These are phyloP conservation scores for Coniochaeta prunicola DNA, from an alignment of 2,329 filamentous ascomycete genomes.

Conservation along the genomic window DNA sequence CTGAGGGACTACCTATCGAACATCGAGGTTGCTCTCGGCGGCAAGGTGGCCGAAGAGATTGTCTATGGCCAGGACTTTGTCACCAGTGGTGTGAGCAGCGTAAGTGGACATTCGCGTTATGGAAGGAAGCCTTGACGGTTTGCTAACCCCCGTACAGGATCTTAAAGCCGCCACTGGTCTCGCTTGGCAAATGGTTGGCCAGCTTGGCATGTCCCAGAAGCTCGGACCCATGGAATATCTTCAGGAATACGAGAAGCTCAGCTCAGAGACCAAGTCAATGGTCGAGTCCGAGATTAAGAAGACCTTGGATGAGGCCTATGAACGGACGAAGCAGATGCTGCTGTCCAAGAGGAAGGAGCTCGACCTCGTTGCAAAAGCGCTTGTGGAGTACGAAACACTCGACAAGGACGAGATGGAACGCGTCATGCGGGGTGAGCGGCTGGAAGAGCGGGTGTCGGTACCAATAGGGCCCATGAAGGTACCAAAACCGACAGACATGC, in stretches of 20 bases:
- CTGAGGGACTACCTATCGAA: conserved; percentile 68
- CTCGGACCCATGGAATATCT: conserved; percentile 87
- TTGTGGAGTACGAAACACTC: conserved; percentile 91
- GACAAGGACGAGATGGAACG: conserved; percentile 84
- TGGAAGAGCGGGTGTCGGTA: conserved; percentile 60
- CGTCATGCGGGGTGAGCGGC: conserved; percentile 78
- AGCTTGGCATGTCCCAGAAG: conserved; percentile 79
- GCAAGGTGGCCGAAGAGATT: conserved; percentile 78
- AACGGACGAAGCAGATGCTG: conserved; percentile 65
- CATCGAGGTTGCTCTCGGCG: conserved; percentile 67
- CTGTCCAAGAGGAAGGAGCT: conserved; percentile 73
- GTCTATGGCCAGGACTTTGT: conserved; percentile 88
- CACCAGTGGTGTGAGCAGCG: conserved; percentile 75
- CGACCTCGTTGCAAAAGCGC: conserved; percentile 77
- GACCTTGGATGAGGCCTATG: conserved; percentile 73
- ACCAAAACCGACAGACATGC: conserved; percentile 33
- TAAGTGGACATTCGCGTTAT: conserved; percentile 32
- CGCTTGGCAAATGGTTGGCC: conserved; percentile 82
- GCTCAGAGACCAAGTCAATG: conserved; percentile 74
- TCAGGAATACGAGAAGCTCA: conserved; percentile 73
- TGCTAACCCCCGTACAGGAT: conserved; percentile 48
- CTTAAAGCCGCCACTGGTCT: conserved; percentile 73
- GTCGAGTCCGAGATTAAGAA: conserved; percentile 87
- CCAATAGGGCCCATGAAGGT: conserved; percentile 59
- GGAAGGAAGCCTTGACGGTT: neutral